phyloP scores from a whole-genome alignment of 495 filamentous ascomycete species.

The Penicillium steckii region DNA sequence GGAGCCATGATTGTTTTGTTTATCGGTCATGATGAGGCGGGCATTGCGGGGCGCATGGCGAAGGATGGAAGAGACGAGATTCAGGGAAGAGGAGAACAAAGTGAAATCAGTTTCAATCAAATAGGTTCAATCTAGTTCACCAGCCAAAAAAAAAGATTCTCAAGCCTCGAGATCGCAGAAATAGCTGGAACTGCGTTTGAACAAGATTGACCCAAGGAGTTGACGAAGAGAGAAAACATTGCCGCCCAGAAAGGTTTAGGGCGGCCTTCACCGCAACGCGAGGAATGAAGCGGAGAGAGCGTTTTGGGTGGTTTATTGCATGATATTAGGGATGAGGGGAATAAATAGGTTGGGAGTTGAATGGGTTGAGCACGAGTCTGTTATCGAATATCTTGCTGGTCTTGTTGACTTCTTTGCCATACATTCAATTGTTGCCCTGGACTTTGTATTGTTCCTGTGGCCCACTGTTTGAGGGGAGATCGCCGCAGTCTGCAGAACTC shows the following conservation, averaged over 20 bases:
- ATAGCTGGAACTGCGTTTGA: no score
- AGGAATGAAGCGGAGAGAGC: background rate
- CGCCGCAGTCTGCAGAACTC: background rate
- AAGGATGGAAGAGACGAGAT: background rate
- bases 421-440: no score
- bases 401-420: no score
- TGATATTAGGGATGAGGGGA: background rate
- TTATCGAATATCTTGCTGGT: no score
- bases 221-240: conserved; percentile 24
- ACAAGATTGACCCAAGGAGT: background rate
- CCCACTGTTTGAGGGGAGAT: background rate
- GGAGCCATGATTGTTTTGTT: conserved; percentile 45
- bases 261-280: conserved; percentile 28
- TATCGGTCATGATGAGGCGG: conserved; percentile 54
- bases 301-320: background rate
- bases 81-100: background rate
- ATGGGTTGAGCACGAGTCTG: no score
- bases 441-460: background rate
- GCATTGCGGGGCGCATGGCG: conserved; percentile 35
- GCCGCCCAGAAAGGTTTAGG: conserved; percentile 26
- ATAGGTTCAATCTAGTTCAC: no score
- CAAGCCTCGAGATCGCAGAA: no score
- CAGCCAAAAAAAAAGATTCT: no score
- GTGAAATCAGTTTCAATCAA: conserved; percentile 2
- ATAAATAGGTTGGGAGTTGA: no score